Percentiles rank a stretch among this genome's conserved stretches.
These are phyloP conservation scores for Syzygium jambos DNA, from an alignment of 345 rosid genomes.

Conservation along the genomic window DNA sequence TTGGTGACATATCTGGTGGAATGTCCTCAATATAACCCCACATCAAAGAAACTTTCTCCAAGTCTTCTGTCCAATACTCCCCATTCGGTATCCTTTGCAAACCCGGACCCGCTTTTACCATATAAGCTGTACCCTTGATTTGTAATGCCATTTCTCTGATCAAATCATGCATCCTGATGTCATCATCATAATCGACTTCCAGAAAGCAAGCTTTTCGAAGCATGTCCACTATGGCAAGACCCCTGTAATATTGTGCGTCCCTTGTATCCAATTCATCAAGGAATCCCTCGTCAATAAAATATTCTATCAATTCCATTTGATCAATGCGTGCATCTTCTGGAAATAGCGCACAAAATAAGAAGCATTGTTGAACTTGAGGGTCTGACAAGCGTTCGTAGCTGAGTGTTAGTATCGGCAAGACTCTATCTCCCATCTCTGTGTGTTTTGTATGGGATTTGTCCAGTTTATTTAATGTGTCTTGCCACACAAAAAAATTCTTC, in stretches of 20 bases:
- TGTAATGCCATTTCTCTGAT: not conserved
- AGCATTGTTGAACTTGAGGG: constrained; percentile 5
- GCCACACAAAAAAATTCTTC: constrained; percentile 4
- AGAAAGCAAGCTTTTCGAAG: constrained; percentile 11
- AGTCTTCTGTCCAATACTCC: not conserved
- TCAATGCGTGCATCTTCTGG: not conserved
- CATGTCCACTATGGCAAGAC: constrained; percentile 7
- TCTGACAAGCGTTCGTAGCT: constrained; percentile 12
- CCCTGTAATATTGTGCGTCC: not conserved
- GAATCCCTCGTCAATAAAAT: constrained; percentile 12
- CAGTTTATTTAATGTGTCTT: constrained; percentile 1
- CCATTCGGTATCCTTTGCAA: no score
- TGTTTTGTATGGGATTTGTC: not conserved
- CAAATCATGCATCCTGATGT: not conserved
- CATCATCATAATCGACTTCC: accelerated
- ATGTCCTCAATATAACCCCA: not conserved
- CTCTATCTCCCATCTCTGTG: not conserved
- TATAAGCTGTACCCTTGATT: not conserved
- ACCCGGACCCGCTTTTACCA: not conserved
- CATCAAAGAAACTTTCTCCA: constrained; percentile 4
- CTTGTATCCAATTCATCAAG: not conserved
- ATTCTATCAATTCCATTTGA: not conserved
- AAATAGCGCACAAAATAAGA: constrained; percentile 16
- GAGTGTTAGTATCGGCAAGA: not conserved
- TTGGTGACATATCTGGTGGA: not conserved